Evolutionary conservation across 257 asterid species (phyloP).

Genomic region (Ajuga chamaepitys): DNA sequence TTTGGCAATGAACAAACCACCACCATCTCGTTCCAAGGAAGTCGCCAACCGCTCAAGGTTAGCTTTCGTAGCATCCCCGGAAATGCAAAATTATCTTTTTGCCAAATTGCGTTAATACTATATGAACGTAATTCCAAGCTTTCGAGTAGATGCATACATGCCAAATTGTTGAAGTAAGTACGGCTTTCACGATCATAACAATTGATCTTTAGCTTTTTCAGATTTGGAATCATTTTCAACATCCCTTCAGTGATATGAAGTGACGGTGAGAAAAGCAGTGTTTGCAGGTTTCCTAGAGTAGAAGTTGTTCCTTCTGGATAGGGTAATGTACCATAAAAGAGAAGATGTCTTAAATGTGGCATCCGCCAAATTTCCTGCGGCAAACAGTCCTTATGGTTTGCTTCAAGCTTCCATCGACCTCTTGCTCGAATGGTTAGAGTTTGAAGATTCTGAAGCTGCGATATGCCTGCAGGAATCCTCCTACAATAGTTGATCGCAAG

Average conservation of each 20-base stretch:
- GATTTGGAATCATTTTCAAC: background rate
- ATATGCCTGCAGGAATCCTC: background rate
- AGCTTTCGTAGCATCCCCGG: too few relatives aligned
- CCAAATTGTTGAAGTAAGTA: background rate
- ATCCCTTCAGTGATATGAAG: background rate
- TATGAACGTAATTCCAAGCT: too few relatives aligned
- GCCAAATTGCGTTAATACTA: too few relatives aligned
- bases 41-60: too few relatives aligned
- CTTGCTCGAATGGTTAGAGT: background rate
- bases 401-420: background rate
- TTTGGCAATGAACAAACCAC: background rate
- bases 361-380: slow-evolving; percentile 3
- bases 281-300: slow-evolving; percentile 2
- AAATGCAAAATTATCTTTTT: too few relatives aligned
- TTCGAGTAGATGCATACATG: background rate
- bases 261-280: background rate
- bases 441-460: background rate
- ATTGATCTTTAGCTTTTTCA: background rate
- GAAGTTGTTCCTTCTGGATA: background rate
- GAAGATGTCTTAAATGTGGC: slow-evolving; percentile 4
- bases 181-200: too few relatives aligned
- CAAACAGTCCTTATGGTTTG: background rate
- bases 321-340: background rate
- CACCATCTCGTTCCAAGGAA: too few relatives aligned
- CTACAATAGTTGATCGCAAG: background rate